Evolutionary conservation across 1,284 basidiomycete species (phyloP), one percentile per base, ranked within the genome.

Genomic region (Rhodofomes roseus): DNA sequence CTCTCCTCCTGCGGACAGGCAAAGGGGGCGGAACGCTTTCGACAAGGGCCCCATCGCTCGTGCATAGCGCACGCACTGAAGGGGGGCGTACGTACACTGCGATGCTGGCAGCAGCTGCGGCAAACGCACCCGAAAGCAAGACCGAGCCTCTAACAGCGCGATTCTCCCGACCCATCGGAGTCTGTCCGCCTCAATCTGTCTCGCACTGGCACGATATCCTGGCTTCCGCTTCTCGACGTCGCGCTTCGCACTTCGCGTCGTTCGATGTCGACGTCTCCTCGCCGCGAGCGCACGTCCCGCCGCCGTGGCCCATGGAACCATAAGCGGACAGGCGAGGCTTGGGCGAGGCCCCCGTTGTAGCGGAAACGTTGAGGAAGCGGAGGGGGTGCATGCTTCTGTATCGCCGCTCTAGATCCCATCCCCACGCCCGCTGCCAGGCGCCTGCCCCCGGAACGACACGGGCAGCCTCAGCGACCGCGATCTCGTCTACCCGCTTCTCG

Each of bases 101-200:
- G 31, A 4, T 11, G 31, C 31, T 34, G 31, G 31, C 4, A 5
- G 31, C 46, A 22, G 46, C 14, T 25, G 46, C 6, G 25, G 46
- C 46, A 29, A 14, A 48, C 25, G 31, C 31, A 34, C 31, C n/a
- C 31, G 31, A 5, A 11, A 4, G 31, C 31, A 34, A 4, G 31
- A 5, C 4, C 31, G 31, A 34, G 31, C 31, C 31, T 34, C 31
- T 48, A 25, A 12, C 50, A 52, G 31, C n/a, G 50, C 31, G 50
- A 36, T 52, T 52, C 50, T 52, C 50, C 50, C 50, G 50, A 52
- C 50, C 9, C 34, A 23, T 52, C 50, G 50, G 50, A 44, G 43
- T 6, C 27, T 48, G 46, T 29, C 46, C 22, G 46, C 46, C 11
- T 27, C 20, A 48, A 48, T 29, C 46, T 29, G 46, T 48, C 46